These are phyloP conservation scores for Colletotrichum theobromicola DNA, from an alignment of 2,329 filamentous ascomycete species.

Conservation along the genomic window DNA sequence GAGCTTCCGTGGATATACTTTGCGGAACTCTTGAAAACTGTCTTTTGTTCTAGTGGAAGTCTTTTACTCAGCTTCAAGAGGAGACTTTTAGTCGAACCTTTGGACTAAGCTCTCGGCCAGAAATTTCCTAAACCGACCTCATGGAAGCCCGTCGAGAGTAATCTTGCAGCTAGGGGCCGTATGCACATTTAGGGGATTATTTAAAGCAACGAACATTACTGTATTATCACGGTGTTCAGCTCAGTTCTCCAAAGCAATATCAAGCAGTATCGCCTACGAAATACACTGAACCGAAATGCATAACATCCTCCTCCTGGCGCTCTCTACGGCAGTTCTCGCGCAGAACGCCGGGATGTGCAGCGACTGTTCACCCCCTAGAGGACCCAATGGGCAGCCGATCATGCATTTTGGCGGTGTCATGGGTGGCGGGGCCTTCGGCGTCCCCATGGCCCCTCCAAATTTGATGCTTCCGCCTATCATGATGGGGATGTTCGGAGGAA, in stretches of 20 bases:
- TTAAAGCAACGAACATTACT: not conserved
- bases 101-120: not conserved
- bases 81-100: not conserved
- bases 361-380: not conserved
- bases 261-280: not conserved
- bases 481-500: not conserved
- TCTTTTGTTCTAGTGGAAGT: not conserved
- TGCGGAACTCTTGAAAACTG: not conserved
- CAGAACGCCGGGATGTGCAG: not conserved
- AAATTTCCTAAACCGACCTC: not conserved
- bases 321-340: not conserved
- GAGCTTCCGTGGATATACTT: not conserved
- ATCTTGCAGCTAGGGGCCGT: not conserved
- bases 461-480: not conserved
- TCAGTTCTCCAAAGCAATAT: accelerated
- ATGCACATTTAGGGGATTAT: not conserved
- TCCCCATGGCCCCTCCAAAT: not conserved
- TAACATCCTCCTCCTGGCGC: not conserved
- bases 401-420: not conserved
- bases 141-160: not conserved
- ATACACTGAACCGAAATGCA: not conserved
- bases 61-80: not conserved
- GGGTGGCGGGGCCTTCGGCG: not conserved
- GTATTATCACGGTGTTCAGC: accelerated
- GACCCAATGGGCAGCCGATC: not conserved